Base-by-base conservation (phyloP, 192 early-diverging fungal species). In the Umbelopsis sp. region DNA sequence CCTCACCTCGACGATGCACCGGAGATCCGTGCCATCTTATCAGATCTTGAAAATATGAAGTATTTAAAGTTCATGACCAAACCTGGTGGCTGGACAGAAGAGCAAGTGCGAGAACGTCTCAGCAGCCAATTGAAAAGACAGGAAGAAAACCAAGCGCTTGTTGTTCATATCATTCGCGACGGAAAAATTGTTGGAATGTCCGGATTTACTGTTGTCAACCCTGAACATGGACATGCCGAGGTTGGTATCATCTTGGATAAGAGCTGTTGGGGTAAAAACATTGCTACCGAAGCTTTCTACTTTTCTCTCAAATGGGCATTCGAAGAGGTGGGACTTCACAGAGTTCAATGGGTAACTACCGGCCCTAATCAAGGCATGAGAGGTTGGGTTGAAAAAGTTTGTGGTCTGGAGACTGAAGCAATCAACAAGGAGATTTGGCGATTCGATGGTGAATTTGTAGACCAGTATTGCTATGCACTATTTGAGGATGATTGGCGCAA, bases 211-310 rank as follows among this genome's bases (percentile, higher is more conserved):
- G 52, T 44, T 4, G 41, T 70, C 37, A 33, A 70, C 37, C 30
- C 45, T 23, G 20, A 8, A 33, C 27, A 70, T 25, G 18, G 45
- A 46, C 53, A 70, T 30, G 69, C 50, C 5, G 44, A 55, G 21
- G 49, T 50, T 13, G 69, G 69, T 11, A 70, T 70, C 37, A 53
- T 70, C 23, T 46, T 70, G 50, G 51, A 53, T 16, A 50, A 70
- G 10, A 20, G 7, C 20, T 70, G 20, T 20, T 70, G 69, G 69
- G 45, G 51, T 11, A 50, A 58, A 9, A 45, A 45, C 13, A 11
- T 70, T 13, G 69, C 50, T 13, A 55, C 69, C 3, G 69, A 70
- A 46, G 69, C 52, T 12, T 55, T 70, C 41, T 55, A 55, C 52
- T 46, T 70, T 11, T 50, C 52, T n/a, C 52, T 70, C 44, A 51